These are phyloP conservation scores for Coemansia sp. DNA, from an alignment of 192 early-diverging fungal species.

Conservation along the genomic window DNA sequence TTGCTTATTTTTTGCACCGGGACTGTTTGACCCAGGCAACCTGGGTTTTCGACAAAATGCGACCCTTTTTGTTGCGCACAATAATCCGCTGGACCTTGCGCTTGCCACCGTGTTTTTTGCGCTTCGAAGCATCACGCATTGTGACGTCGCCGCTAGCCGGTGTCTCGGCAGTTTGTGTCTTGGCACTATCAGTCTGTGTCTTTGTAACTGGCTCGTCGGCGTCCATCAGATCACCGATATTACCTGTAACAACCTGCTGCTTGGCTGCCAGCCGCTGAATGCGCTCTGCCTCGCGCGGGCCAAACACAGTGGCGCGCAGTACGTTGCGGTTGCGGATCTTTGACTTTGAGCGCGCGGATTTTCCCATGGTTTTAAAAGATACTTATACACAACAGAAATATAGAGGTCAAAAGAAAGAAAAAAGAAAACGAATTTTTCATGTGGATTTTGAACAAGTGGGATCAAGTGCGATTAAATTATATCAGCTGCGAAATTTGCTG, in stretches of 20 bases:
- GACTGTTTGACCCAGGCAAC: slow-evolving; percentile 35
- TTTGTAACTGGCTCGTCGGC: slow-evolving; percentile 6
- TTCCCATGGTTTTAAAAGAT: slow-evolving; percentile 22
- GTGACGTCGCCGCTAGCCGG: not conserved
- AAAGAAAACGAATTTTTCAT: not conserved
- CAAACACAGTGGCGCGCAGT: slow-evolving; percentile 40
- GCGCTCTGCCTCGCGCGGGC: slow-evolving; percentile 40
- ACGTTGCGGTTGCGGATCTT: slow-evolving; percentile 43
- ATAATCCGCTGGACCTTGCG: slow-evolving; percentile 5
- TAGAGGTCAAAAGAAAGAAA: not conserved
- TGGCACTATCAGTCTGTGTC: not conserved
- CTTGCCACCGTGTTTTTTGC: slow-evolving; percentile 15
- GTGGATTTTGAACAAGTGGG: too few species aligned
- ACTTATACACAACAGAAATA: slow-evolving; percentile 5
- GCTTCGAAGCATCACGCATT: slow-evolving; percentile 1
- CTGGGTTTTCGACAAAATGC: slow-evolving; percentile 17
- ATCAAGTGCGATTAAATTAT: not conserved
- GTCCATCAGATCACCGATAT: slow-evolving; percentile 14
- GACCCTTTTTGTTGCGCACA: slow-evolving; percentile 41
- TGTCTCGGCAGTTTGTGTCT: not conserved
- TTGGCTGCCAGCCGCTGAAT: slow-evolving; percentile 47
- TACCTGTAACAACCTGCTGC: slow-evolving; percentile 25
- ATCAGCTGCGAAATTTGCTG: not conserved
- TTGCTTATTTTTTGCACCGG: slow-evolving; percentile 17
- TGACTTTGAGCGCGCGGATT: slow-evolving; percentile 48